Conservation (phyloP, 2,329 filamentous ascomycete genomes). For the Colletotrichum magnum region DNA sequence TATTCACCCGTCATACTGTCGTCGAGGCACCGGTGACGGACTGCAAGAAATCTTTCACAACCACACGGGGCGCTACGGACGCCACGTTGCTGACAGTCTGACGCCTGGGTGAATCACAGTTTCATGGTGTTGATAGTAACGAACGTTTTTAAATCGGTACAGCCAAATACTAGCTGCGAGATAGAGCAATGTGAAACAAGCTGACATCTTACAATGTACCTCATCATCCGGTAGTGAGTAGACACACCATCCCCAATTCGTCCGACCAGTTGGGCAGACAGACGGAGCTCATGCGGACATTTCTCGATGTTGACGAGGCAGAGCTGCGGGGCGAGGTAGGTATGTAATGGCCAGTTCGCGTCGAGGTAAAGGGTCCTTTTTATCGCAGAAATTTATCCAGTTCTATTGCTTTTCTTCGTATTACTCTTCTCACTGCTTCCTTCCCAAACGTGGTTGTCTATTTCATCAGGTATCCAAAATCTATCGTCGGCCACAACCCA, state of each 20-base stretch:
- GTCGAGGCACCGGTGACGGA: no score
- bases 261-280: slow-evolving; percentile 6
- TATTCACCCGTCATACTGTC: no score
- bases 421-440: neutral
- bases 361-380: slow-evolving; percentile 27
- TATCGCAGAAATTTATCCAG: slow-evolving; percentile 1
- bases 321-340: neutral
- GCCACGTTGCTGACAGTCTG: no score
- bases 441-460: slow-evolving; percentile 13
- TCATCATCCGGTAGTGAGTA: neutral
- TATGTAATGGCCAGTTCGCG: no score
- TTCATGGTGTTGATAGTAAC: no score
- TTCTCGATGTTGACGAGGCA: slow-evolving; percentile 29
- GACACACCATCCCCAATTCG: neutral
- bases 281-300: slow-evolving; percentile 18
- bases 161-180: no score
- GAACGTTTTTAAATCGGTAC: no score
- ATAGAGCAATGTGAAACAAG: no score
- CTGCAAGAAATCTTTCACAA: no score
- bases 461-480: neutral
- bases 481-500: slow-evolving; percentile 9
- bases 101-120: no score
- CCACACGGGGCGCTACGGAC: no score
- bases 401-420: slow-evolving; percentile 16
- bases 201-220: neutral